phyloP scores from a whole-genome alignment of 768 basidiomycete genomes.

The Melanogaster broomeanus region DNA sequence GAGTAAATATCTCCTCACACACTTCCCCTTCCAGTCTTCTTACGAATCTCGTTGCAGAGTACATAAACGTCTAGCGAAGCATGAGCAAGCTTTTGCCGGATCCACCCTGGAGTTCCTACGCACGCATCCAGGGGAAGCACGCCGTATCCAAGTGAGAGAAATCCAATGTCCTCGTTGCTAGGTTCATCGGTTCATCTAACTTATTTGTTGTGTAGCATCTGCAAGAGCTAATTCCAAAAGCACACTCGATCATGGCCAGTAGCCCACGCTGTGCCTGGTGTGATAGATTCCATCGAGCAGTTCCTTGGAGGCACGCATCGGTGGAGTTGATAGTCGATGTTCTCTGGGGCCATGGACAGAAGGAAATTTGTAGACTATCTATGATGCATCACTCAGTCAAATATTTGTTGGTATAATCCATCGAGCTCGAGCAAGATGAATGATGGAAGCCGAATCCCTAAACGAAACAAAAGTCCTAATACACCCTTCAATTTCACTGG shows the following conservation, averaged over 20 bases:
- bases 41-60: conserved; percentile 45
- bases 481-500: conserved; percentile 48
- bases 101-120: conserved; percentile 58
- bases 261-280: conserved; percentile 55
- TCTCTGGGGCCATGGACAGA: not conserved
- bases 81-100: conserved; percentile 45
- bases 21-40: not conserved
- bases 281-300: conserved; percentile 35
- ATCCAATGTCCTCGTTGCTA: not conserved
- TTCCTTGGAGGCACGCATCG: conserved; percentile 19
- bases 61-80: conserved; percentile 63
- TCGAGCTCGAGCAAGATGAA: not conserved
- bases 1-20: conserved; percentile 41
- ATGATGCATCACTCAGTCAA: not conserved
- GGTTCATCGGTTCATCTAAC: not conserved
- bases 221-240: conserved; percentile 57
- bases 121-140: conserved; percentile 80
- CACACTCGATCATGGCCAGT: conserved; percentile 51
- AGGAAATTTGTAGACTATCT: not conserved
- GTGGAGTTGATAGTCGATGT: conserved; percentile 5
- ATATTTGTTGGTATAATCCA: not conserved
- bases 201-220: conserved; percentile 41
- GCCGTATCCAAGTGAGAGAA: conserved; percentile 65
- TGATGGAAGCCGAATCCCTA: not conserved
- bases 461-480: not conserved